A percentile compares a stretch with the other conserved stretches of the same genome.
phyloP scores from a whole-genome alignment of 2,329 filamentous ascomycete species.

The Rhytidhysteron rufulum region DNA sequence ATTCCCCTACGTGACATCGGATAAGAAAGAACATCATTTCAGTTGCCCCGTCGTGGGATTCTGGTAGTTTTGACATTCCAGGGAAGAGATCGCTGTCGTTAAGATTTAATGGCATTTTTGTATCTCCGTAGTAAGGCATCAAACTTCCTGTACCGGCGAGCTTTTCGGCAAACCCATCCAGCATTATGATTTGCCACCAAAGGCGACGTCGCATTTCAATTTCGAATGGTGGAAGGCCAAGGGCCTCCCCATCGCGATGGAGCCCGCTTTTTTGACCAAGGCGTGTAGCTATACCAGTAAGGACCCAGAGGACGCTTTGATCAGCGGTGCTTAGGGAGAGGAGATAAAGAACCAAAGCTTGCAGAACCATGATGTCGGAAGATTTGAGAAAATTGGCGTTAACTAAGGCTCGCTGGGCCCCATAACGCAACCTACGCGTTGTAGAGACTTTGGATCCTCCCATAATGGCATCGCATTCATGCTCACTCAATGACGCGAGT shows the following conservation, averaged over 20 bases:
- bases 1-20: slow-evolving; percentile 40
- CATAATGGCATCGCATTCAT: slow-evolving; percentile 52
- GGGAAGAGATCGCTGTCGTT: slow-evolving; percentile 49
- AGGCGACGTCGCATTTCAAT: slow-evolving; percentile 41
- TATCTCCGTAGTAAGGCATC: slow-evolving; percentile 45
- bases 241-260: slow-evolving; percentile 53
- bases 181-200: slow-evolving; percentile 61
- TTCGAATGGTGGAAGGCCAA: slow-evolving; percentile 53
- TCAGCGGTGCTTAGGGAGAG: slow-evolving; percentile 45
- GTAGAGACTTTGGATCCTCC: slow-evolving; percentile 51
- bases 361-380: slow-evolving; percentile 61
- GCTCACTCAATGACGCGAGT: slow-evolving; percentile 51
- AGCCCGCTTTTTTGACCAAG: slow-evolving; percentile 60
- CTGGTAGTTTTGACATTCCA: slow-evolving; percentile 42
- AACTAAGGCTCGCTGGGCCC: slow-evolving; percentile 61
- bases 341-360: slow-evolving; percentile 65
- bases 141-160: slow-evolving; percentile 47
- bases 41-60: slow-evolving; percentile 40
- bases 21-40: slow-evolving; percentile 50
- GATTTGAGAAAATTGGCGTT: slow-evolving; percentile 65
- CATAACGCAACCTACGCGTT: slow-evolving; percentile 53
- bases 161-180: slow-evolving; percentile 55
- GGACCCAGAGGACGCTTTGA: slow-evolving; percentile 57
- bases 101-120: slow-evolving; percentile 49
- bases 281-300: slow-evolving; percentile 59